phyloP scores from a whole-genome alignment of 345 rosid species.

The Eucalyptus urophylla region DNA sequence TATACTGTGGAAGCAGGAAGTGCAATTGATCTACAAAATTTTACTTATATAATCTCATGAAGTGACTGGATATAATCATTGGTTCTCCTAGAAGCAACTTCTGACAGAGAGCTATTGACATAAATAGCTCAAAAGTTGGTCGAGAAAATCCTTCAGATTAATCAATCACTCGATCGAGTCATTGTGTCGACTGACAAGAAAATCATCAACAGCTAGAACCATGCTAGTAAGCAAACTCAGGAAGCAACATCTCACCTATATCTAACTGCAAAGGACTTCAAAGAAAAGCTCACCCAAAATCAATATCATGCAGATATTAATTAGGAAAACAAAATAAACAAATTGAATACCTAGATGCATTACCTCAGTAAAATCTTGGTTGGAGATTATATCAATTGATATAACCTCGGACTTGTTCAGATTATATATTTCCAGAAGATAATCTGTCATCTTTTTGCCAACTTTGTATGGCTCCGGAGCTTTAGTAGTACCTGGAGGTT shows the following conservation, averaged over 20 bases:
- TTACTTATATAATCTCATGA: neutral
- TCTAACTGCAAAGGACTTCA: neutral
- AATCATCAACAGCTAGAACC: neutral
- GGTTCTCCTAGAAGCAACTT: neutral
- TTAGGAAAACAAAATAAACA: neutral
- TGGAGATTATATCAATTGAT: slow-evolving; percentile 86
- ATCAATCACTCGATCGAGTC: neutral
- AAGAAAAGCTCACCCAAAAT: neutral
- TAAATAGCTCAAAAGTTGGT: neutral
- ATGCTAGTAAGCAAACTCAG: neutral
- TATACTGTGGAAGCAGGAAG: neutral
- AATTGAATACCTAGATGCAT: neutral
- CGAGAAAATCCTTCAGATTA: neutral
- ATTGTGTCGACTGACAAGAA: neutral
- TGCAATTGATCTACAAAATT: neutral
- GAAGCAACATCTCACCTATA: neutral
- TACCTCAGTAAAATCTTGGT: slow-evolving; percentile 99
- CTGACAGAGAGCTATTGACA: neutral
- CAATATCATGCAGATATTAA: neutral
- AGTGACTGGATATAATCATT: neutral
- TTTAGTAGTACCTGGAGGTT: slow-evolving; percentile 68
- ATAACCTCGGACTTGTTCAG: slow-evolving; percentile 84
- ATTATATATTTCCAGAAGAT: slow-evolving; percentile 74
- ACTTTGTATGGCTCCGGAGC: slow-evolving; percentile 78
- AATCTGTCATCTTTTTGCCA: slow-evolving; percentile 72